Evolutionary conservation across 2,329 filamentous ascomycete species (phyloP).

Genomic region (Hymenotorrendiella dingleyae): DNA sequence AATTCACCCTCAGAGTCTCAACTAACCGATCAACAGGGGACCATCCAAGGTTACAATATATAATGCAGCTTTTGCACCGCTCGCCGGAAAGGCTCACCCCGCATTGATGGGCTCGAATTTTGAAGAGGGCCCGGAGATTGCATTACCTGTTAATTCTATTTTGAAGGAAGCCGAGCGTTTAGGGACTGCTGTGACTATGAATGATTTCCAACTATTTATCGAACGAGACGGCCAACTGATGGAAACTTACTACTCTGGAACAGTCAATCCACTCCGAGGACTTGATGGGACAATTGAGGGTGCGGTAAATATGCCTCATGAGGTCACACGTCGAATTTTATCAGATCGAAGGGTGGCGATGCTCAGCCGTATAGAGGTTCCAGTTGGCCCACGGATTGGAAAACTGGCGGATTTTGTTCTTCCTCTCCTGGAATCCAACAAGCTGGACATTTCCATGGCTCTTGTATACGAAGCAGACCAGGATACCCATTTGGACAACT

Average conservation of each 20-base stretch:
- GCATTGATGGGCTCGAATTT: constrained; percentile 20
- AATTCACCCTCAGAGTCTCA: no score
- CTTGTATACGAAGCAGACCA: constrained; percentile 25
- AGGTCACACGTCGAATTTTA: constrained; percentile 22
- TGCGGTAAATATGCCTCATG: constrained; percentile 21
- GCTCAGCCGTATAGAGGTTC: constrained; percentile 19
- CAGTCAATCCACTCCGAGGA: constrained; percentile 23
- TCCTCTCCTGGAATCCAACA: constrained; percentile 18
- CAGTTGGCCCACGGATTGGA: constrained; percentile 6
- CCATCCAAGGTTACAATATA: constrained; percentile 22
- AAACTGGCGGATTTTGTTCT: constrained; percentile 16
- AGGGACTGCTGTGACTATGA: constrained; percentile 17
- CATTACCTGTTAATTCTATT: constrained; percentile 10
- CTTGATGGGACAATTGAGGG: constrained; percentile 21
- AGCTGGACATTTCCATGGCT: constrained; percentile 25
- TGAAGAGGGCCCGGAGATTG: constrained; percentile 16
- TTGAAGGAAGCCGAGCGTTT: constrained; percentile 18
- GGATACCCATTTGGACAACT: constrained; percentile 10
- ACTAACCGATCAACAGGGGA: constrained; percentile 21
- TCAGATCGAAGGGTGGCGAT: constrained; percentile 19
- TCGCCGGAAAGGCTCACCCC: constrained; percentile 22
- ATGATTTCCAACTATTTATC: constrained; percentile 22
- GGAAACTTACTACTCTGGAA: constrained; percentile 26
- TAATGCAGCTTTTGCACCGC: constrained; percentile 22
- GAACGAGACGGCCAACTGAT: constrained; percentile 21